phyloP scores from a whole-genome alignment of 306 rosid species.

The Dalbergia oliveri region DNA sequence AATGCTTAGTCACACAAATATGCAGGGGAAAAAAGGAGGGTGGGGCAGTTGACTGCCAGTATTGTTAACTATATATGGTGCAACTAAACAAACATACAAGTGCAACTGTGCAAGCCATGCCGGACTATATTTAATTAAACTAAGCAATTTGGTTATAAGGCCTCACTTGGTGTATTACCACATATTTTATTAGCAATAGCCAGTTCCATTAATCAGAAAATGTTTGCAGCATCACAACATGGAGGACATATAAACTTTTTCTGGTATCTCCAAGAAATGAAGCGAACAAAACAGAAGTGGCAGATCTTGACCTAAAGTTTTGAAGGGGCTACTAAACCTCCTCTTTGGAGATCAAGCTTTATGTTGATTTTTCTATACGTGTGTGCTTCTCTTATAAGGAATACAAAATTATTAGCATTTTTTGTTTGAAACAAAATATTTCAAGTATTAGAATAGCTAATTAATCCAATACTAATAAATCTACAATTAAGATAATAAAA shows the following conservation, averaged over 20 bases:
- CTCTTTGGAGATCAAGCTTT: not conserved
- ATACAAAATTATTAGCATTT: not conserved
- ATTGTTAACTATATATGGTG: not conserved
- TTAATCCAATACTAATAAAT: too few relatives aligned
- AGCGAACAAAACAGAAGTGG: not conserved
- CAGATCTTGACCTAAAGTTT: not conserved
- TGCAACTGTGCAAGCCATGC: not conserved
- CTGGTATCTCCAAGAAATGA: not conserved
- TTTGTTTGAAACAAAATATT: not conserved
- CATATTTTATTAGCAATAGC: not conserved
- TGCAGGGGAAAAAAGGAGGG: not conserved
- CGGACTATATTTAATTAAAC: not conserved
- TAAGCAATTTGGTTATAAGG: not conserved
- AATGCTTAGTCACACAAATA: not conserved
- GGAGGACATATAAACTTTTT: not conserved
- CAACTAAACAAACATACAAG: not conserved
- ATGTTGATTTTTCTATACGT: not conserved
- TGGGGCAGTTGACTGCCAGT: not conserved
- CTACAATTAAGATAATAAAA: not conserved
- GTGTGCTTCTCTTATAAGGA: not conserved
- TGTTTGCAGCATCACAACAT: not conserved
- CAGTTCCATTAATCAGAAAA: not conserved
- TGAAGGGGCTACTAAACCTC: not conserved
- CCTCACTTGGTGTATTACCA: constrained; percentile 3
- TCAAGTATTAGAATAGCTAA: not conserved